Conservation (phyloP, 805 yeast species). For the Metschnikowia orientalis region DNA sequence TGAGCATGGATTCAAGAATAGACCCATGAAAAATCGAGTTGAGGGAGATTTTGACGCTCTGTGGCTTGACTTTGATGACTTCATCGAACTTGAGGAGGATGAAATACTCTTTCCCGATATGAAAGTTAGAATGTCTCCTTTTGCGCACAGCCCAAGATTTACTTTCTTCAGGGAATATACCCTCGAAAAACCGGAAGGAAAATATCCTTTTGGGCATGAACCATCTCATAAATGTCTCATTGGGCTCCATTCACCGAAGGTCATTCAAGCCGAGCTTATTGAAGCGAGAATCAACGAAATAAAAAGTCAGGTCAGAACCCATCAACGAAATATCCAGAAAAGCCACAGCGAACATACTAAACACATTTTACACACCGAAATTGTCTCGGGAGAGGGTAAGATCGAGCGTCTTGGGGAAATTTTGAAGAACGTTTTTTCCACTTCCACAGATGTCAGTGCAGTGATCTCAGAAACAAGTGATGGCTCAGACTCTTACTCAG, state of each 20-base stretch:
- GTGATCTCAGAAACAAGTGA: slow-evolving; percentile 1
- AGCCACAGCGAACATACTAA: slow-evolving; percentile 1
- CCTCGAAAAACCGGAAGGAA: slow-evolving; percentile 36
- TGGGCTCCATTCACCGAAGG: slow-evolving; percentile 50
- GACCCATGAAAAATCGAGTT: slow-evolving; percentile 1
- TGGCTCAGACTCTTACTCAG: slow-evolving; percentile 1
- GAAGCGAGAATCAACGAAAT: slow-evolving; percentile 15
- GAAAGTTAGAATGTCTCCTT: slow-evolving; percentile 42
- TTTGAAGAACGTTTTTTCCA: slow-evolving; percentile 18
- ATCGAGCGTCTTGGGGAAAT: slow-evolving; percentile 24
- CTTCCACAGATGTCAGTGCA: slow-evolving; percentile 1
- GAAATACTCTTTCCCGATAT: slow-evolving; percentile 41
- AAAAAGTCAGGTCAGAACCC: slow-evolving; percentile 12
- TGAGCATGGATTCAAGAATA: slow-evolving; percentile 4
- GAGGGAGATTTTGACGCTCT: slow-evolving; percentile 28
- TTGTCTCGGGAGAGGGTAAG: slow-evolving; percentile 15
- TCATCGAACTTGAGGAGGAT: slow-evolving; percentile 58
- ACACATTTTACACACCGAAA: slow-evolving; percentile 2
- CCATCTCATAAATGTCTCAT: slow-evolving; percentile 63
- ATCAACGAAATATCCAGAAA: slow-evolving; percentile 11
- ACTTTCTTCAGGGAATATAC: slow-evolving; percentile 55
- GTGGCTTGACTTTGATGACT: slow-evolving; percentile 80
- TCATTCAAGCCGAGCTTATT: slow-evolving; percentile 47
- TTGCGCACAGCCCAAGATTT: slow-evolving; percentile 52
- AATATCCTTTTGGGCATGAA: slow-evolving; percentile 58